Evolutionary conservation across 2,329 filamentous ascomycete genomes (phyloP), one percentile per base, ranked within the genome.

Genomic region (Teratosphaeria nubilosa): DNA sequence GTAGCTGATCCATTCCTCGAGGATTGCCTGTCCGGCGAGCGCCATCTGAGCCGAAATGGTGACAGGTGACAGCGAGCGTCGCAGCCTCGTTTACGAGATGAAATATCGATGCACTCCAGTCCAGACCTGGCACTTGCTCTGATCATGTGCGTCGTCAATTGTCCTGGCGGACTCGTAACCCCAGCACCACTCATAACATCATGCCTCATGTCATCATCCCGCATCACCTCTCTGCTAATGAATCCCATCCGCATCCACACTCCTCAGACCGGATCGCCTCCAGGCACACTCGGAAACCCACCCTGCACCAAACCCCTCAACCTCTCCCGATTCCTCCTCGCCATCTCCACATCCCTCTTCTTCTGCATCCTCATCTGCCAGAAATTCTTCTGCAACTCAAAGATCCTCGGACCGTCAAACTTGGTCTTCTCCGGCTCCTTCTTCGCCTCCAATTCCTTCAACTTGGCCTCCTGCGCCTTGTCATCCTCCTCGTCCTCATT

Each of bases 361-460:
- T 87, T 87, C 70, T 90, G 85, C 55, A 96, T 71, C 16, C 94
- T 85, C 76, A 91, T 89, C 65, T 92, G 87, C 70, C 90, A 95
- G 73, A 99, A 96, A 27, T 84, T 92, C 88, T 86, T 91, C 69
- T 92, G 88, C 59, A 96, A 78, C 64, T 87, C 83, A 74, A 94
- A 99, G 2, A 95, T 81, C 50, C 92, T 83, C 22, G 90, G 87
- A 87, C 85, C 53, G 5, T 55, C 60, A 88, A 85, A 59, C 20
- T 73, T 82, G 59, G 86, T 83, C 68, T 83, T 82, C 67, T 88
- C 85, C 64, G 81, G 81, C 68, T 84, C 86, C 63, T 75, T 76
- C 65, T 76, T 77, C 58, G 71, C 68, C 78, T 71, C 71, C 50
- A 73, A 65, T 34, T 68, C 70, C 63, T 75, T 70, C 48, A 72